Evolutionary conservation across 108 stramenopile genomes (phyloP), one percentile per base, ranked within the genome.

Genomic region (Fragilariopsis cylindrus): DNA sequence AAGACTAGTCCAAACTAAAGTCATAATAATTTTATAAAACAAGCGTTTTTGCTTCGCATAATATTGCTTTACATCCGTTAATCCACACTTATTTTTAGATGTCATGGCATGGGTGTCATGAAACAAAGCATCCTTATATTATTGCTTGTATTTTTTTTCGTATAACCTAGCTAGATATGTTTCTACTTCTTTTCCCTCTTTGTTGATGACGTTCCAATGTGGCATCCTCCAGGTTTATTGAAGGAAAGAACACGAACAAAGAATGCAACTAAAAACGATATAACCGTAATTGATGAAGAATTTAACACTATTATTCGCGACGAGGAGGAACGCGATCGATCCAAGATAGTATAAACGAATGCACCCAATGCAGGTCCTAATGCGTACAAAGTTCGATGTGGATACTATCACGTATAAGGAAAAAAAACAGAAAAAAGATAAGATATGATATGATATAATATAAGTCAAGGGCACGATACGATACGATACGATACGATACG

Each of bases 311-410:
- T 48, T 11, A 42, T 57, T 21, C 55, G 18, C 21, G 4, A 7
- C 18, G 44, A 15, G 16, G 62, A 54, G 15, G 41, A 52, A 18
- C 16, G n/a, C n/a, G 21, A 44, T n/a, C 48, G n/a, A 19, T 42
- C 46, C 66, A 66, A 69, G 6, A 69, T 7, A 11, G 75, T 19
- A 44, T 75, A 75, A 9, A 65, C 52, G 16, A 44, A 13, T 16
- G 54, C 54, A 44, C 75, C 78, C 13, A 79, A 30, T 11, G 60
- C 56, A 8, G 74, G 74, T 19, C 64, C 74, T 9, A 74, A 41
- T 4, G 54, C 74, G 30, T 75, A 79, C 5, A 79, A 45, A 11
- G 69, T 75, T 75, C 66, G 48, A 45, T 79, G 52, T 8, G 73
- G 69, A 58, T 75, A 75, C 46, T 30, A 30, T 30, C 30, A 30